phyloP scores from a whole-genome alignment of 2,329 filamentous ascomycete species.

The Camptophora hylomeconis region DNA sequence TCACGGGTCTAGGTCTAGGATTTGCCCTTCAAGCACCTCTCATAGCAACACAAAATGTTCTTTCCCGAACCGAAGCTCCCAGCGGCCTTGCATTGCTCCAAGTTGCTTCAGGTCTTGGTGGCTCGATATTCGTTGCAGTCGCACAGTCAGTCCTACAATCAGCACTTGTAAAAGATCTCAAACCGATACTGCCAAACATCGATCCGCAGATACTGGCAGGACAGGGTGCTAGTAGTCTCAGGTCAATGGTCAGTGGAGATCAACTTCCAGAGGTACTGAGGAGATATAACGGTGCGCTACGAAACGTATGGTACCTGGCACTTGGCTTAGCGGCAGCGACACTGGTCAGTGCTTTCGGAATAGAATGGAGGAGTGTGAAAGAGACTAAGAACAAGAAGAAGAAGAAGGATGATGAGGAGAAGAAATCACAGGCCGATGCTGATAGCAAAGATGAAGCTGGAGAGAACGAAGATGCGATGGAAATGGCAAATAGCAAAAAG shows the following conservation, averaged over 20 bases:
- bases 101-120: slow-evolving; percentile 8
- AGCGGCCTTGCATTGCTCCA: slow-evolving; percentile 10
- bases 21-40: slow-evolving; percentile 14
- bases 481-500: no score
- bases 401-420: slow-evolving; percentile 17
- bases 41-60: slow-evolving; percentile 14
- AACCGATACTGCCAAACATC: slow-evolving; percentile 2
- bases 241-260: slow-evolving; percentile 3
- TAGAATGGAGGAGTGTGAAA: slow-evolving; percentile 13
- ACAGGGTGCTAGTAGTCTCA: slow-evolving; percentile 9
- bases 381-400: slow-evolving; percentile 22
- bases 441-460: slow-evolving; percentile 15
- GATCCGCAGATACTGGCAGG: slow-evolving; percentile 5
- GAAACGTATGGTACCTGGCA: slow-evolving; percentile 8
- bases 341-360: slow-evolving; percentile 8
- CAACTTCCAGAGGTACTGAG: slow-evolving; percentile 4
- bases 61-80: slow-evolving; percentile 15
- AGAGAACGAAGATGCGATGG: slow-evolving; percentile 19
- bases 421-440: slow-evolving; percentile 7
- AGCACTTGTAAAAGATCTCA: slow-evolving; percentile 7
- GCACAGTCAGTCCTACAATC: slow-evolving; percentile 12
- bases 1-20: slow-evolving; percentile 20
- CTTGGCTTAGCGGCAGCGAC: slow-evolving; percentile 8
- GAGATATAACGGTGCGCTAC: slow-evolving; percentile 8
- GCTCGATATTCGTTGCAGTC: slow-evolving; percentile 11